These are phyloP conservation scores for Aureobasidium zeae DNA, from an alignment of 2,329 filamentous ascomycete genomes.

Conservation along the genomic window DNA sequence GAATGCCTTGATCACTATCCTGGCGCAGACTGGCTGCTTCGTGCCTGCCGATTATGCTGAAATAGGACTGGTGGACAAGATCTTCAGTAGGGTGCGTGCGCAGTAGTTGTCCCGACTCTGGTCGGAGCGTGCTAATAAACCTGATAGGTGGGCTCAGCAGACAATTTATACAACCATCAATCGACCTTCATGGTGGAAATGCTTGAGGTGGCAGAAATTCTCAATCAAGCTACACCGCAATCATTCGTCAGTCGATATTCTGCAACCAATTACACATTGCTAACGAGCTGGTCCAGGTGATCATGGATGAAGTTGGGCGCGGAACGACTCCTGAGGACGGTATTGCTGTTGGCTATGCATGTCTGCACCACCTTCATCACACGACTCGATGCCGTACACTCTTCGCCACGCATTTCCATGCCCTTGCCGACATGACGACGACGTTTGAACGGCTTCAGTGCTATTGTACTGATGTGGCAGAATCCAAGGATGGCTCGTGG, in stretches of 20 bases:
- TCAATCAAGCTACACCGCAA: slow-evolving; percentile 70
- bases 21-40: slow-evolving; percentile 87
- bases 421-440: slow-evolving; percentile 64
- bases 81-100: slow-evolving; percentile 65
- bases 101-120: neutral
- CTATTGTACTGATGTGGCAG: slow-evolving; percentile 84
- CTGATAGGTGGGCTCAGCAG: slow-evolving; percentile 60
- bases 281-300: slow-evolving; percentile 28
- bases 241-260: slow-evolving; percentile 54
- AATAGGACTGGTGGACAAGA: slow-evolving; percentile 86
- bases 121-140: neutral
- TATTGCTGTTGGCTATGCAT: slow-evolving; percentile 79
- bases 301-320: slow-evolving; percentile 96
- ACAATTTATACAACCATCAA: slow-evolving; percentile 89
- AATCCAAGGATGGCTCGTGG: slow-evolving; percentile 58
- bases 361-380: slow-evolving; percentile 70
- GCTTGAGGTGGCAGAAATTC: slow-evolving; percentile 87
- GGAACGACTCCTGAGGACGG: slow-evolving; percentile 93
- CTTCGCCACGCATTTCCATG: slow-evolving; percentile 94
- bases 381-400: slow-evolving; percentile 70
- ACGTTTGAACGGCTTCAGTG: slow-evolving; percentile 53
- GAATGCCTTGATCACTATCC: slow-evolving; percentile 85
- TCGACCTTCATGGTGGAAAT: slow-evolving; percentile 99
- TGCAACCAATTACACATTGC: neutral
- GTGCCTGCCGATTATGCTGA: slow-evolving; percentile 82